Evolutionary conservation across 306 rosid species (phyloP), one percentile per base, ranked within the genome.

Genomic region (Echinosophora koreensis): DNA sequence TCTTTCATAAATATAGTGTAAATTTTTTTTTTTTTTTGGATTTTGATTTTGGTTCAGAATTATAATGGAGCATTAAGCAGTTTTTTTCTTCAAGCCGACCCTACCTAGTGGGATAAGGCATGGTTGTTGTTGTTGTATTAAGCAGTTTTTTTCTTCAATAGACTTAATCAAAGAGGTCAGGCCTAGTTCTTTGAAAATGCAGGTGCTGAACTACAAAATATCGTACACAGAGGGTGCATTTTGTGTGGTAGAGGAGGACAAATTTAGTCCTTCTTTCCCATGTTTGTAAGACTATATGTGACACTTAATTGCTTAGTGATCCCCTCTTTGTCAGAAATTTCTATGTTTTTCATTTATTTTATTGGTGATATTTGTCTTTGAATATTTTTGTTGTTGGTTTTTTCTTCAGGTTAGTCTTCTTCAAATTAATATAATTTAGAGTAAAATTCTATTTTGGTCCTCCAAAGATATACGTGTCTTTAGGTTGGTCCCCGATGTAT

Each of bases 121-220:
- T n/a, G n/a, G n/a, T n/a, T n/a, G n/a, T n/a, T n/a, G n/a, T n/a
- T n/a, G n/a, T n/a, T n/a, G n/a, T n/a, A 14, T 52, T 47, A 16
- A 18, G 60, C 57, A 11, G 27, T 51, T 32, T 67, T 22, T 5
- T 10, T 22, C 27, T 4, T 8, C 62, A 37, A 35, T 41, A 56
- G 27, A 65, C 11, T 66, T 51, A 66, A 52, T 59, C 34, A 18
- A 14, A 30, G 41, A 18, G 17, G 50, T 22, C 44, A 47, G 62
- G 68, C 44, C 35, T 52, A 41, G 44, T 3, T 66, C 42, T 54
- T 77, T 22, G 76, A 37, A 54, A 66, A 81, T 81, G 77, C 77
- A 37, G 57, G 17, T 61, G 82, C 75, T 62, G 77, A 69, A 50
- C 74, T 69, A 57, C 69, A 46, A 50, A 17, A 59, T 65, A 38